Evolutionary conservation across 2,329 filamentous ascomycete species (phyloP), one percentile per base, ranked within the genome.

Genomic region (Talaromyces atroroseus): DNA sequence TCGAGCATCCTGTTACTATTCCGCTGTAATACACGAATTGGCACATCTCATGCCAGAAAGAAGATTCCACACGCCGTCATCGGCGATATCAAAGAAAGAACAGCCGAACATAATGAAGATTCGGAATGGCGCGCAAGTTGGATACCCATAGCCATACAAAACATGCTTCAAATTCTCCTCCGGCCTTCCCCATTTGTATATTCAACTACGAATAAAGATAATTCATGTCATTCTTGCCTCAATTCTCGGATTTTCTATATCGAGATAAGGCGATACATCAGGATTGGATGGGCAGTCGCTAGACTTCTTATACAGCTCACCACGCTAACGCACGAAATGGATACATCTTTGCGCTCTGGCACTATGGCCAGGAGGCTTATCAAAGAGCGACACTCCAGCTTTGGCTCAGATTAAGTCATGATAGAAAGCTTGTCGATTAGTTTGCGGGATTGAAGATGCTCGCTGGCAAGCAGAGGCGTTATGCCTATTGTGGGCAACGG

Each of bases 221-320:
- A 14, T 36, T 36, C 10, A 20, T 21, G 11, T 44, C 49, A 29
- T 52, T 14, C 12, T 44, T 42, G 36, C 26, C 26, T 40, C 8
- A 42, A 23, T 2, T n/a, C 32, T 21, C 14, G n/a, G 38, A 5
- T n/a, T 32, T 52, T 12, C 11, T 24, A 26, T 20, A 23, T 24
- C 32, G 23, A 52, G 49, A 52, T 52, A 52, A 52, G 49, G 12
- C n/a, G 4, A 46, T 26, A 42, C 26, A 21, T 36, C 50, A 29
- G 50, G 26, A 52, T 32, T 42, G n/a, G 38, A 34, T 29, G 49
- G 23, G 29, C 6, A 5, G 40, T 46, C 6, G 12, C 7, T 44
- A 42, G 23, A 52, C 20, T 24, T 42, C 16, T 16, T 5, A 38
- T 12, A 52, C 50, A 45, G 44, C 50, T 52, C 50, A 45, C 40